Evolutionary conservation across 129 eudicot genomes (phyloP).

Genomic region (Kitagawia praeruptora): DNA sequence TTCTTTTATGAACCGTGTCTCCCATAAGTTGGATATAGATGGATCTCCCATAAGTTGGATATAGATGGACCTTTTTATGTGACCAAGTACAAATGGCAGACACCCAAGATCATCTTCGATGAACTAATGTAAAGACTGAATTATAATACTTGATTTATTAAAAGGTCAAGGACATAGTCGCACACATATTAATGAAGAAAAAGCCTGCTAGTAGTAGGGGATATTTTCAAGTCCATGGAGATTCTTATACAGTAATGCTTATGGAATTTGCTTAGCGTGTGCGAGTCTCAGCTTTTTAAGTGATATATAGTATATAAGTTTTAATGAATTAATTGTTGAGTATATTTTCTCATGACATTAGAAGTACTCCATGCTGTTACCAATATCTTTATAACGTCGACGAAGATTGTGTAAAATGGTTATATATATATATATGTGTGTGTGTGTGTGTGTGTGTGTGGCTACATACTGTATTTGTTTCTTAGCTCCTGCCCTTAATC

Average conservation of each 20-base stretch:
- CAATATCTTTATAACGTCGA: not conserved
- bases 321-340: not conserved
- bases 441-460: too few relatives aligned
- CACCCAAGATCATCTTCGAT: not conserved
- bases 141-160: too few relatives aligned
- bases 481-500: not conserved
- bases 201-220: not conserved
- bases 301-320: not conserved
- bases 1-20: too few relatives aligned
- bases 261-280: not conserved
- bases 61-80: too few relatives aligned
- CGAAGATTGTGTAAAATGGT: not conserved
- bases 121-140: not conserved
- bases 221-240: not conserved
- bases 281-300: too few relatives aligned
- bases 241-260: not conserved
- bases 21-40: too few relatives aligned
- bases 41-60: too few relatives aligned
- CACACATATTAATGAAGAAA: not conserved
- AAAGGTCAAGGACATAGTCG: not conserved
- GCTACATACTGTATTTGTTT: not conserved
- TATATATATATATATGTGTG: too few relatives aligned
- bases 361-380: not conserved
- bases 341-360: not conserved
- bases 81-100: too few relatives aligned